Conservation (phyloP, 148 eudicot species). For the Camellia lanceoleosa region DNA sequence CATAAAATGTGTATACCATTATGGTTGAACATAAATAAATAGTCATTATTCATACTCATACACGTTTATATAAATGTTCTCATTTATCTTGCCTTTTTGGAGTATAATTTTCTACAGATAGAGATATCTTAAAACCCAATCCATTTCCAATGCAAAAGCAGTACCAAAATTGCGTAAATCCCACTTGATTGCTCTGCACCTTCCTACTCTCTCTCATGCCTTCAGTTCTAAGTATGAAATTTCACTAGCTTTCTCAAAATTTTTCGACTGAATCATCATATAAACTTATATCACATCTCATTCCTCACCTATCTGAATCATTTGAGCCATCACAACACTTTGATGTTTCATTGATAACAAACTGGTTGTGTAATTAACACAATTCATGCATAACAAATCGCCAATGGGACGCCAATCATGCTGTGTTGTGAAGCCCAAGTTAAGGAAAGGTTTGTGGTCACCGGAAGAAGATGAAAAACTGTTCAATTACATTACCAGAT, state of each 20-base stretch:
- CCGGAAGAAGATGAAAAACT: slow-evolving; percentile 50
- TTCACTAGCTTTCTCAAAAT: slow-evolving; percentile 18
- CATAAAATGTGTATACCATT: neutral
- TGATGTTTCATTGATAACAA: neutral
- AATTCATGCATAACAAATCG: neutral
- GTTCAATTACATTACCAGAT: slow-evolving; percentile 36
- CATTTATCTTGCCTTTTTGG: neutral
- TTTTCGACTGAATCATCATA: slow-evolving; percentile 1
- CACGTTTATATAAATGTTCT: slow-evolving; percentile 20
- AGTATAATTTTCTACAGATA: neutral
- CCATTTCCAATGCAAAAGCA: slow-evolving; percentile 44
- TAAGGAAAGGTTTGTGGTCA: slow-evolving; percentile 54
- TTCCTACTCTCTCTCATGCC: slow-evolving; percentile 41
- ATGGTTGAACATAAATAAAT: neutral
- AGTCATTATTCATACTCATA: slow-evolving; percentile 30
- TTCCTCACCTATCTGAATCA: neutral
- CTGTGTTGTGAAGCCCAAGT: slow-evolving; percentile 42
- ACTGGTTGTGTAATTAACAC: neutral
- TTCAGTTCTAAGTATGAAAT: slow-evolving; percentile 69
- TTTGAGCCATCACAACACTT: neutral
- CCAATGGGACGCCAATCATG: slow-evolving; percentile 45
- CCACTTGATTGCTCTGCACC: slow-evolving; percentile 61
- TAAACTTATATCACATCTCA: slow-evolving; percentile 1
- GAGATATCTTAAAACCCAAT: slow-evolving; percentile 62
- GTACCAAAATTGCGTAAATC: slow-evolving; percentile 58